Conservation (phyloP, 805 yeast genomes). For the Myxozyma udenii region DNA sequence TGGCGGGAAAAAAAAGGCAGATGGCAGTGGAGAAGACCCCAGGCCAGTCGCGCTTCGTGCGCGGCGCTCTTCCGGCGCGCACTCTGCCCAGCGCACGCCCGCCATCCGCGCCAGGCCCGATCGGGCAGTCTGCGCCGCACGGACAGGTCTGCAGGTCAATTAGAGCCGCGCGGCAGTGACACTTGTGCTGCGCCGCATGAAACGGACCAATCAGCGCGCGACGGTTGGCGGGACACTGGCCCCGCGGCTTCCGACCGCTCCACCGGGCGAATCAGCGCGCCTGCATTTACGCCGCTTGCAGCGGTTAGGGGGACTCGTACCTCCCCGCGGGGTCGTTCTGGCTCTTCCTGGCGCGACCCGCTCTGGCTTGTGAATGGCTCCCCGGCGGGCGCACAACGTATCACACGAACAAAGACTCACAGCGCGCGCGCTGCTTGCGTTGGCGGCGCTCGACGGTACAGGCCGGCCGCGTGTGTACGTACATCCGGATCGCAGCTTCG, state of each 20-base stretch:
- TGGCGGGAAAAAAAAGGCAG: background rate
- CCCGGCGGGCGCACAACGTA: too few species aligned
- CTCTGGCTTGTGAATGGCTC: background rate
- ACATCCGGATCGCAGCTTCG: too few species aligned
- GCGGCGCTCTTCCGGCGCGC: too few species aligned
- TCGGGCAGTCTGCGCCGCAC: background rate
- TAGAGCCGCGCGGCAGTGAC: conserved; percentile 6
- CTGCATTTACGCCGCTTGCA: background rate
- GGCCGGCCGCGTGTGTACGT: too few species aligned
- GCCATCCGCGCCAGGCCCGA: background rate
- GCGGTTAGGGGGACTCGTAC: background rate
- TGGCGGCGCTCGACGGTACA: too few species aligned
- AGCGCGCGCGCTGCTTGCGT: too few species aligned
- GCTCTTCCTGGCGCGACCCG: background rate
- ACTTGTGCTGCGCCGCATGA: conserved; percentile 1
- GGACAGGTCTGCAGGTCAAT: conserved; percentile 16
- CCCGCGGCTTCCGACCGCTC: conserved; percentile 6
- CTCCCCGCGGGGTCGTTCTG: too few species aligned
- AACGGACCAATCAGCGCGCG: conserved; percentile 14
- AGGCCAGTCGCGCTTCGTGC: too few species aligned
- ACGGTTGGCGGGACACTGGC: background rate
- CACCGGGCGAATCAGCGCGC: conserved; percentile 10
- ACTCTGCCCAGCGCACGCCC: background rate
- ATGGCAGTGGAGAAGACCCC: background rate
- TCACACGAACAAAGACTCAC: too few species aligned